Evolutionary conservation across 2,329 filamentous ascomycete genomes (phyloP), one percentile per base, ranked within the genome.

Genomic region (Cercospora sp.): DNA sequence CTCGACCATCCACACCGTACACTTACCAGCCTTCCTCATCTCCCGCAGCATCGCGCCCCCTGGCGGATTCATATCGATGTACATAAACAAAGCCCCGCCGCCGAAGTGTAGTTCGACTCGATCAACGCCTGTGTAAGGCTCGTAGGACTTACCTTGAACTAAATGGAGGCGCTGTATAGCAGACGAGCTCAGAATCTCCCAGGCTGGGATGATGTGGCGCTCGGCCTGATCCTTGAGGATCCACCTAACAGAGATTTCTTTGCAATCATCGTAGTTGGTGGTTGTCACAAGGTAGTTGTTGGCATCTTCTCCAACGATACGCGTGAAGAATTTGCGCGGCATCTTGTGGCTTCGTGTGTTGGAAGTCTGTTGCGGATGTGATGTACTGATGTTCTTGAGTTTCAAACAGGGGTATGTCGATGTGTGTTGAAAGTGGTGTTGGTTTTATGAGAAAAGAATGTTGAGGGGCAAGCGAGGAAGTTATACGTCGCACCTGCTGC

Each of bases 51-150:
- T 59, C 26, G 55, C 55, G 28, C 5, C 31, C n/a, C 55, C 28
- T 36, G 55, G 28, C n/a, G 55, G 55, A n/a, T 59, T 59, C 7
- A 59, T 59, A 30, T 59, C 55, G 55, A 59, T 59, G 55, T 59
- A 59, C 55, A 59, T 59, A 12, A 23, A 33, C 30, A 59, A 23
- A 36, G 30, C 30, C 10, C 55, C 55, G 18, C 18, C 26, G 31
- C 30, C 28, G 31, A n/a, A 33, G 10, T 59, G 55, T 13, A 59
- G 30, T n/a, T 59, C 55, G 55, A 59, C 55, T 59, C 55, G 55
- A 59, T 59, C 55, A 28, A 20, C 55, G 28, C 55, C 55, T 36
- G 8, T 20, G 55, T 59, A 59, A 36, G 55, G 55, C 16, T 13
- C 26, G 55, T 59, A 59, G 55, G n/a, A 31, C 28, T 23, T 20